These are phyloP conservation scores for Albizia julibrissin DNA, from an alignment of 306 rosid species.

Conservation along the genomic window DNA sequence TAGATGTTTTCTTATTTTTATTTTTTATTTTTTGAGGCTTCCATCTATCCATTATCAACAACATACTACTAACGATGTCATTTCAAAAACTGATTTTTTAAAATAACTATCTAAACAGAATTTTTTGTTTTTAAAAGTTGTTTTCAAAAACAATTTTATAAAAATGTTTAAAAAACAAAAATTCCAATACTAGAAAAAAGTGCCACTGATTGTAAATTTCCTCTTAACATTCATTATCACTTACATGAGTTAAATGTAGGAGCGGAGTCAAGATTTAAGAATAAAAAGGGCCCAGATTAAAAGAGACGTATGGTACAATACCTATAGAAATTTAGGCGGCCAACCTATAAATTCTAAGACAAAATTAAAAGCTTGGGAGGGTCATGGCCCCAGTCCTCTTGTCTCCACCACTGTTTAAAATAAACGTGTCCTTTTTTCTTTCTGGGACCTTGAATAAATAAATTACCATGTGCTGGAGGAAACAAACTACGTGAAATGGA, in stretches of 20 bases:
- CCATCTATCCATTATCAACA: too few species aligned
- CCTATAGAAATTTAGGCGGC: background rate
- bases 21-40: too few species aligned
- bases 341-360: background rate
- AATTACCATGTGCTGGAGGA: background rate
- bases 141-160: too few species aligned
- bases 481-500: background rate
- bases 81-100: too few species aligned
- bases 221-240: background rate
- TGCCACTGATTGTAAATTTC: background rate
- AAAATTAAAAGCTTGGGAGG: background rate
- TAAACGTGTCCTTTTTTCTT: background rate
- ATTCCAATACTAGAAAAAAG: too few species aligned
- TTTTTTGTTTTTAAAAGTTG: too few species aligned
- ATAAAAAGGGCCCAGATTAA: background rate
- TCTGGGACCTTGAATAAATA: background rate
- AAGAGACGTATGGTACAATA: background rate
- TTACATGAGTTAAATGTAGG: background rate
- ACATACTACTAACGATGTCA: too few species aligned
- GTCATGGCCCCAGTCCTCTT: background rate
- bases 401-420: background rate
- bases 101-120: too few species aligned
- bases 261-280: background rate
- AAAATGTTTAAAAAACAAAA: too few species aligned
- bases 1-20: too few species aligned